A percentile compares a stretch with the other conserved stretches of the same genome.
These are phyloP conservation scores for Agrostemma githago DNA, from an alignment of 148 eudicot genomes.

Conservation along the genomic window DNA sequence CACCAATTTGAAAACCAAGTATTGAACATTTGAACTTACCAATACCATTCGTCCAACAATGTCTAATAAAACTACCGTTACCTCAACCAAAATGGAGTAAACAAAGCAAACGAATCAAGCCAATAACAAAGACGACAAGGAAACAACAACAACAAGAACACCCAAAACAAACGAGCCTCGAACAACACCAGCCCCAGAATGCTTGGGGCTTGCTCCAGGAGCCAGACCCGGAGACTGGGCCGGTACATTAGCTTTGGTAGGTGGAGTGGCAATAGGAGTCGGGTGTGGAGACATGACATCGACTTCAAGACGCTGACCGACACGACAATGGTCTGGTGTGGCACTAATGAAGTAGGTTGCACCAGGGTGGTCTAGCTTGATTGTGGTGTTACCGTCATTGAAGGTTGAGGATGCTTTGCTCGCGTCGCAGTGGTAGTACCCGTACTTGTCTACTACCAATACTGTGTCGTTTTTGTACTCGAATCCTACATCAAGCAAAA, in stretches of 20 bases:
- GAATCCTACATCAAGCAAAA: conserved; percentile 35
- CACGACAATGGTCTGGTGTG: conserved; percentile 35
- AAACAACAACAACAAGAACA: background rate
- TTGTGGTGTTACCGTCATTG: conserved; percentile 41
- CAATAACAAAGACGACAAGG: background rate
- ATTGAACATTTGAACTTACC: too few species aligned
- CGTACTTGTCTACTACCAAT: conserved; percentile 54
- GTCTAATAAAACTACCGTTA: too few species aligned
- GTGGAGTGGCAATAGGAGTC: background rate
- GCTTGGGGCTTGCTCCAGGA: background rate
- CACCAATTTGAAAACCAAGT: too few species aligned
- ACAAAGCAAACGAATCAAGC: background rate
- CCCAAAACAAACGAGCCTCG: conserved; percentile 1
- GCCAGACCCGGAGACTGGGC: background rate
- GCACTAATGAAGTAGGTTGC: conserved; percentile 56
- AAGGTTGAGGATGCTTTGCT: conserved; percentile 31
- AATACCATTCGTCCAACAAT: too few species aligned
- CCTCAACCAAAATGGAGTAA: background rate
- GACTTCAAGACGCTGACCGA: conserved; percentile 45
- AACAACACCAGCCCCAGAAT: background rate
- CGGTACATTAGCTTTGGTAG: background rate
- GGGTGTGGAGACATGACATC: conserved; percentile 36
- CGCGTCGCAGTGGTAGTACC: conserved; percentile 58
- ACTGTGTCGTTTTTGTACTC: conserved; percentile 68
- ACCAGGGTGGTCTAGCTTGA: conserved; percentile 38